These are phyloP conservation scores for Scutellaria minor DNA, from an alignment of 257 asterid genomes.

Conservation along the genomic window DNA sequence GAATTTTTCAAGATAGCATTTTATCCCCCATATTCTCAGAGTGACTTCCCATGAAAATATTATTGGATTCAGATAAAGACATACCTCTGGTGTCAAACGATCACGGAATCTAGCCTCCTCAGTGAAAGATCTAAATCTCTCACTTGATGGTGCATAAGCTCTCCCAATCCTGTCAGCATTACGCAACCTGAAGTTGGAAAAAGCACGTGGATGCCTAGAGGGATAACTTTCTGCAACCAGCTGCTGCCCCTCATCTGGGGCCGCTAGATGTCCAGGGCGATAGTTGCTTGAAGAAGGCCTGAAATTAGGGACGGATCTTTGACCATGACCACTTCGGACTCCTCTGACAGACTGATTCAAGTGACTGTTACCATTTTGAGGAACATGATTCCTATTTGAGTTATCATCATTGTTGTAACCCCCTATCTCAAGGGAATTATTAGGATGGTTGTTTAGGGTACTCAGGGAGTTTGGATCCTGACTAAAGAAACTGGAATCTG, in stretches of 20 bases:
- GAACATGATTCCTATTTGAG: slow-evolving; percentile 48
- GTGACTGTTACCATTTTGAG: slow-evolving; percentile 49
- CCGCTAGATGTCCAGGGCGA: slow-evolving; percentile 49
- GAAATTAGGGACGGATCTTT: slow-evolving; percentile 53
- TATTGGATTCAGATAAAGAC: slow-evolving; percentile 7
- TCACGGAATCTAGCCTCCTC: slow-evolving; percentile 54
- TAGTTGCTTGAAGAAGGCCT: slow-evolving; percentile 63
- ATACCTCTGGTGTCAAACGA: slow-evolving; percentile 62
- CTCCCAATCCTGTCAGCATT: slow-evolving; percentile 55
- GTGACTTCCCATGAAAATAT: slow-evolving; percentile 5
- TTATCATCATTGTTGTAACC: slow-evolving; percentile 49
- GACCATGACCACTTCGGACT: slow-evolving; percentile 55
- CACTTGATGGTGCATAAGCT: slow-evolving; percentile 42
- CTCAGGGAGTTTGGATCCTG: slow-evolving; percentile 52
- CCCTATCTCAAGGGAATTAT: slow-evolving; percentile 52
- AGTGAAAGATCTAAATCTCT: slow-evolving; percentile 53
- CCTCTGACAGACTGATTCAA: slow-evolving; percentile 56
- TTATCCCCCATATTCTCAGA: neutral
- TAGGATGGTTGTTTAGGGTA: slow-evolving; percentile 44
- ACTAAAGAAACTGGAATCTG: slow-evolving; percentile 58
- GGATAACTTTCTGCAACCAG: slow-evolving; percentile 52
- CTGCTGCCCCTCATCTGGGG: slow-evolving; percentile 57
- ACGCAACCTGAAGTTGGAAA: slow-evolving; percentile 50
- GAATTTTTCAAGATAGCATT: slow-evolving; percentile 1
- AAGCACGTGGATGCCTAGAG: slow-evolving; percentile 54